Evolutionary conservation across 108 stramenopile genomes (phyloP), one percentile per base, ranked within the genome.

Genomic region (Epithemia pelagica): DNA sequence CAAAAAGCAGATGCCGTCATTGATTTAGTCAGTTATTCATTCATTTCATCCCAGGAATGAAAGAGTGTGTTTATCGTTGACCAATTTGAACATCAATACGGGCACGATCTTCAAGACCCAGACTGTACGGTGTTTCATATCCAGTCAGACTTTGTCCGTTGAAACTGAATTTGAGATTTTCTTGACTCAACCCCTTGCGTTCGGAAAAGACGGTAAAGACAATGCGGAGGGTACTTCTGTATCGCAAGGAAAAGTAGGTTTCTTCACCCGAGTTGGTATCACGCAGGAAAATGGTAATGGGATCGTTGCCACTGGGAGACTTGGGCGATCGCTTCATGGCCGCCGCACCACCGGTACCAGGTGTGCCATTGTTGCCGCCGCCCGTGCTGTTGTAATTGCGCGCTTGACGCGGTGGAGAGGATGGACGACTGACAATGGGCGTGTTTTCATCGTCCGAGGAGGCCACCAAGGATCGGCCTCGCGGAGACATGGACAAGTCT

Each of bases 131-230:
- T 32, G 81, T 82, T 52, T 82, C 77, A 52, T 78, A 82, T 61
- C 77, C 81, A 25, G 71, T 78, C 28, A 82, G 74, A 23, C 51
- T 26, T 61, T 82, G 77, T 24, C 77, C 81, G 64, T 78, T 78
- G 74, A 64, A 82, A 23, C 32, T 72, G 69, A 82, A 82, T 68
- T 82, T 78, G 31, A 82, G 81, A 26, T 58, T 66, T 29, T 82
- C 77, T 73, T 78, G 81, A 64, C 67, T 82, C 67, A 78, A 59
- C 22, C 81, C 81, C 32, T 75, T 70, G 64, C 81, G 70, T 63
- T 78, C 77, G 24, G 81, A 76, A 61, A 78, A 82, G 37, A 78
- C 81, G 24, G 81, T 78, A 65, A 82, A 82, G 30, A 82, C 77
- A 58, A 78, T 82, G 29, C 81, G 79, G 52, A 80, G 75, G 27